Evolutionary conservation across 192 early-diverging fungal species (phyloP), one percentile per base, ranked within the genome.

Genomic region (Entomortierella beljakovae): DNA sequence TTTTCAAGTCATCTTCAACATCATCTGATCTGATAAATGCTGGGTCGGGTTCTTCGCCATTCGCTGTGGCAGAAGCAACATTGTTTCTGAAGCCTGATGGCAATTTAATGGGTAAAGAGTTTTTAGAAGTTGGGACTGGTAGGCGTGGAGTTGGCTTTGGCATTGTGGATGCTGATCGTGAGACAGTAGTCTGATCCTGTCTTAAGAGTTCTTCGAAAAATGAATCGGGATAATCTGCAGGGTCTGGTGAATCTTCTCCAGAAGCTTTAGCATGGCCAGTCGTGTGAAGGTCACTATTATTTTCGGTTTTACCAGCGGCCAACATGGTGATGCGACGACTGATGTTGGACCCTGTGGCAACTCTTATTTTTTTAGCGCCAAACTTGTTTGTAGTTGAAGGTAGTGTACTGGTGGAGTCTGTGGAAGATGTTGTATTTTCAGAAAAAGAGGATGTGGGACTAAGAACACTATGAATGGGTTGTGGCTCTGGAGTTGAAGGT

Each of bases 251-350:
- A 2, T 32, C 57, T 26, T 51, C 54, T 16, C 68, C 75, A 61
- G 61, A 59, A 16, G 58, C 42, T 10, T 7, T 57, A 40, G 65
- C 4, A 26, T 55, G 60, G 11, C 49, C 50, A 10, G 31, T 55
- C 6, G 75, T 79, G 54, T 79, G 65, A 9, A 52, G 60, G 62
- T 79, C 75, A 43, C 67, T 70, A 18, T 57, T 57, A 62, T 79
- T 79, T 61, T 79, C 75, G 61, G 57, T 79, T 57, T 79, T 79
- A 34, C 75, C 75, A 10, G 66, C 61, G 4, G 75, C 75, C 34
- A 79, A 37, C 67, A 70, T 65, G 16, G 48, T 64, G 57, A 79
- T 79, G 20, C 62, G 55, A 15, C 67, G 67, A 26, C 60, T 60
- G 52, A 79, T 79, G 56, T 70, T 79, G 50, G 75, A 79, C 11